Evolutionary conservation across 345 rosid genomes (phyloP), one percentile per base, ranked within the genome.

Genomic region (Carallia pectinifolia): DNA sequence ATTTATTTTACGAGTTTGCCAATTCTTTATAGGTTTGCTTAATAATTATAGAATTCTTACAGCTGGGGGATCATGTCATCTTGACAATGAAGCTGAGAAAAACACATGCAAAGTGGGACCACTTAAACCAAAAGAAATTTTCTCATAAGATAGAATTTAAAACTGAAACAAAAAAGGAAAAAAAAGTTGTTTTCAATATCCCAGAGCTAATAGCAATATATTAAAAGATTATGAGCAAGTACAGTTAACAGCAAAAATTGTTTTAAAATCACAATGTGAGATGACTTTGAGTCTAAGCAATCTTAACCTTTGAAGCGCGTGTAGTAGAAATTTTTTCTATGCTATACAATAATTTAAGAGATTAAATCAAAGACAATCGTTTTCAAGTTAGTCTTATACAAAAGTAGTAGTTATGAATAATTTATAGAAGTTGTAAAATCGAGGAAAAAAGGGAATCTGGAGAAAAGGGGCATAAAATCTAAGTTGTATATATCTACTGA

Each of bases 391-490:
- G 76, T 62, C 81, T 70, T 23, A 5, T n/a, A 53, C 19, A 29
- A 29, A 58, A 12, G 29, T 31, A 30, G 55, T 34, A 19, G 34
- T 69, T 36, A 39, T 66, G 62, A 55, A n/a, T 62, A 63, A 64
- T 71, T 48, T 66, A 67, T n/a, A 56, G 74, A 52, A 72, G 60
- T 71, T 71, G 23, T 36, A 39, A 66, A 65, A 66, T 48, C 30
- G 70, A 66, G 50, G 71, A 61, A 55, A 66, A 23, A 71, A 50
- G 39, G 53, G 81, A 55, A 52, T 68, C 54, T 7, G 73, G 61
- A 54, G 62, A 66, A 55, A 65, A 69, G 50, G 73, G 76, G 86
- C 85, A 91, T 81, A 83, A 85, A 88, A 89, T 89, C 92, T 87
- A 88, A 80, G 89, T 77, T 23, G 70, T 71, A 82, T 62, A 79